Evolutionary conservation across 2,329 filamentous ascomycete species (phyloP).

Genomic region (Didymella arachidicola): DNA sequence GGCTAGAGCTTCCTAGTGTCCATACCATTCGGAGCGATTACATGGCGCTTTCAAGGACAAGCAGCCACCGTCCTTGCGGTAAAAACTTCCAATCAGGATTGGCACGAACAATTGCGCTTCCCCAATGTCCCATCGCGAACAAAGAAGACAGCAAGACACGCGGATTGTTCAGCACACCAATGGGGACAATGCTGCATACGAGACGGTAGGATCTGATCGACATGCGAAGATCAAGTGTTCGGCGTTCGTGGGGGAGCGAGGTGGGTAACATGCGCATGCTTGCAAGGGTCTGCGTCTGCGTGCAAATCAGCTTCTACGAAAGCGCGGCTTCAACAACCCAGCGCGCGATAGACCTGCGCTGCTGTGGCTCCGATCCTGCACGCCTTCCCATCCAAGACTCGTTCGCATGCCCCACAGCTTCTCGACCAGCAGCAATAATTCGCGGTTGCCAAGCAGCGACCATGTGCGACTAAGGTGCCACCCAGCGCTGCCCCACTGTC

Average conservation of each 20-base stretch:
- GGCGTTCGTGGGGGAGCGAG: constrained; percentile 7
- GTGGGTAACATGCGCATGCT: constrained; percentile 17
- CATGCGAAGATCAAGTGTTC: constrained; percentile 10
- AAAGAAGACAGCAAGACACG: not conserved
- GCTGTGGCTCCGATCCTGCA: constrained; percentile 15
- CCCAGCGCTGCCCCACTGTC: not conserved
- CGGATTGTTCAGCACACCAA: not conserved
- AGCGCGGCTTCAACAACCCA: constrained; percentile 12
- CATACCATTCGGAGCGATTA: constrained; percentile 9
- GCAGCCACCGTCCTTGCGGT: not conserved
- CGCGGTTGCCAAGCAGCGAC: constrained; percentile 3
- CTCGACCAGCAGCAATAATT: constrained; percentile 3
- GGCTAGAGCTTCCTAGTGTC: constrained; percentile 10
- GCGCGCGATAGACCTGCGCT: constrained; percentile 1
- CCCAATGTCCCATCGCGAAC: not conserved
- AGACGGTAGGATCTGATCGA: constrained; percentile 12
- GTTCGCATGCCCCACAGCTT: constrained; percentile 19
- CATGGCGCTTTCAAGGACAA: constrained; percentile 5
- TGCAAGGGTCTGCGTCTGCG: constrained; percentile 13
- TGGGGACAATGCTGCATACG: not conserved
- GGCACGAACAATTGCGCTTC: too few species aligned
- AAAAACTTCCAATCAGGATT: not conserved
- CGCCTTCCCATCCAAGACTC: constrained; percentile 13
- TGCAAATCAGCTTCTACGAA: not conserved
- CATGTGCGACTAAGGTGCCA: not conserved